Percentiles rank a stretch among this genome's conserved stretches.
These are phyloP conservation scores for Boletus edulis DNA, from an alignment of 768 basidiomycete genomes.

Conservation along the genomic window DNA sequence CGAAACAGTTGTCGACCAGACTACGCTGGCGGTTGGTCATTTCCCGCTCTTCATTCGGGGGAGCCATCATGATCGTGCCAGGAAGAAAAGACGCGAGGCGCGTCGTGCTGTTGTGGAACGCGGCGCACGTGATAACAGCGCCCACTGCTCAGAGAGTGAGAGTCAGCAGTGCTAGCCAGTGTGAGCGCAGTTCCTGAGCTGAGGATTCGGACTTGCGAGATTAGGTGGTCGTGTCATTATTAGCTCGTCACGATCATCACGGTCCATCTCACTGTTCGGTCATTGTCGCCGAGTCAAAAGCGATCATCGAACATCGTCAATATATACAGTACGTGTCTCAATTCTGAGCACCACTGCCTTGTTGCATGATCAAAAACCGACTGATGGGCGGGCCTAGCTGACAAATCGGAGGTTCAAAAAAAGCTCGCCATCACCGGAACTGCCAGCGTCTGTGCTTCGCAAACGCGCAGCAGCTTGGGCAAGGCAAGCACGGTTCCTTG, in stretches of 20 bases:
- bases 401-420: constrained; percentile 5
- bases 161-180: too few species aligned
- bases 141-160: not conserved
- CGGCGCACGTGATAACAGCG: constrained; percentile 20
- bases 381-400: constrained; percentile 9
- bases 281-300: not conserved
- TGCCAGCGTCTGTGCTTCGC: not conserved
- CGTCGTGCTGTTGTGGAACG: constrained; percentile 11
- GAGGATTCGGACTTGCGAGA: not conserved
- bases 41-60: constrained; percentile 35
- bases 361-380: not conserved
- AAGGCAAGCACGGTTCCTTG: constrained; percentile 13
- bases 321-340: not conserved
- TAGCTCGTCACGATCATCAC: too few species aligned
- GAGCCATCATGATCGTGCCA: constrained; percentile 4
- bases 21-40: constrained; percentile 48
- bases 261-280: not conserved
- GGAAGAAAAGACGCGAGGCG: constrained; percentile 1
- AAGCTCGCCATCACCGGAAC: not conserved
- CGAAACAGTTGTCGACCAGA: constrained; percentile 70
- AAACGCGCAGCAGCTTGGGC: not conserved
- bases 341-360: constrained; percentile 13
- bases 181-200: too few species aligned
- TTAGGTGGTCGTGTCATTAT: not conserved
- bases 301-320: constrained; percentile 2